These are phyloP conservation scores for Cladosporium sp. DNA, from an alignment of 2,329 filamentous ascomycete species.

Conservation along the genomic window DNA sequence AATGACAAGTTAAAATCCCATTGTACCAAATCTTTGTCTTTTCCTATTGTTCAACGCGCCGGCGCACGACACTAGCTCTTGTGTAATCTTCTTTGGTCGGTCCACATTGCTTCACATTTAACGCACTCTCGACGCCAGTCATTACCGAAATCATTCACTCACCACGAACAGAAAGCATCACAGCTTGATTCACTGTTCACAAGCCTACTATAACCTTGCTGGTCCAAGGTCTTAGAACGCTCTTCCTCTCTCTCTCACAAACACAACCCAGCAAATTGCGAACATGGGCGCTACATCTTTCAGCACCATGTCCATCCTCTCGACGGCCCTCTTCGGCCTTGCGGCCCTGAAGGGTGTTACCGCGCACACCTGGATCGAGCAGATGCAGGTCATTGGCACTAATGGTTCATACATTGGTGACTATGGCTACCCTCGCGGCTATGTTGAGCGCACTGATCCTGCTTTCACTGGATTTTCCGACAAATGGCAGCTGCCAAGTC, in stretches of 20 bases:
- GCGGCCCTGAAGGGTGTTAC: slow-evolving; percentile 14
- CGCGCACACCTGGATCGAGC: slow-evolving; percentile 81
- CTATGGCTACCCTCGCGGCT: slow-evolving; percentile 72
- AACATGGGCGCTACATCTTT: not conserved
- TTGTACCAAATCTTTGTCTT: slow-evolving; percentile 3
- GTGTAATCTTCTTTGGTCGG: not conserved
- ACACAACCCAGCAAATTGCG: not conserved
- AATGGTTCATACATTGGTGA: slow-evolving; percentile 70
- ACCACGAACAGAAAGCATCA: not conserved
- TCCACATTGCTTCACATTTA: not conserved
- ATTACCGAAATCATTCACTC: not conserved
- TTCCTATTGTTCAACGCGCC: slow-evolving; percentile 12
- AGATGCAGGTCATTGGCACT: slow-evolving; percentile 63
- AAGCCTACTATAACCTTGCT: not conserved
- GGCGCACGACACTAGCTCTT: slow-evolving; percentile 10
- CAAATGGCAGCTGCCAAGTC: slow-evolving; percentile 59
- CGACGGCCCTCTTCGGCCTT: not conserved
- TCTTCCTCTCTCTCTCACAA: not conserved
- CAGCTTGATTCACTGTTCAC: slow-evolving; percentile 1
- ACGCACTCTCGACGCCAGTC: not conserved
- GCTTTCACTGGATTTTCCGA: slow-evolving; percentile 57
- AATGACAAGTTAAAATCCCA: slow-evolving; percentile 7
- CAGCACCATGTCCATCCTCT: not conserved
- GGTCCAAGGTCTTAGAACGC: slow-evolving; percentile 3
- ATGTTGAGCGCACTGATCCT: slow-evolving; percentile 53